Evolutionary conservation across 176 grass and related monocot genomes (phyloP), one percentile per base, ranked within the genome.

Genomic region (Ampelocalamus luodianensis): DNA sequence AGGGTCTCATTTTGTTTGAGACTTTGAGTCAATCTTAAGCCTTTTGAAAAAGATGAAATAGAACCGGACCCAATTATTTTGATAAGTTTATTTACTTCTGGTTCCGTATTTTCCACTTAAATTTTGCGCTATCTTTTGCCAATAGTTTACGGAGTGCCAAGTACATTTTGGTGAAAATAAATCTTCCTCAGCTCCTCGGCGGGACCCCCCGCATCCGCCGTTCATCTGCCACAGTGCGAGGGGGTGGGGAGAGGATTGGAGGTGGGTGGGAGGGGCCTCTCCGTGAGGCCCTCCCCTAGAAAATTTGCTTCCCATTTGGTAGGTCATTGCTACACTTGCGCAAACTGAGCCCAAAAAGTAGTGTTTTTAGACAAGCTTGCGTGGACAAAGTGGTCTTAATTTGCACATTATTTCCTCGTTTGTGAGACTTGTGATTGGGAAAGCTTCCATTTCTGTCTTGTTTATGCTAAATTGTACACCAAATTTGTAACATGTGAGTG

Each of bases 1-100:
- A 79, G n/a, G 38, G 16, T 69, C 40, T 63, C 20, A 23, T 53
- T 68, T n/a, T n/a, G n/a, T n/a, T n/a, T n/a, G n/a, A n/a, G n/a
- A n/a, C n/a, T n/a, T n/a, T n/a, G n/a, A 59, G n/a, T 68, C 4
- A 14, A 27, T 53, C 56, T 12, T 56, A 13, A 22, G 18, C n/a
- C 72, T 37, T 86, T 71, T 18, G 23, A 29, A 78, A 78, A 61
- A 63, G 56, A 48, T 54, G 14, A 42, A 50, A 68, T 10, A 51
- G 42, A 37, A 51, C 40, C 8, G 22, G 44, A 8, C 51, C 58
- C 16, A 43, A 71, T 69, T 51, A 55, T 72, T 88, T 43, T 48
- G n/a, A 53, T 10, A 34, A n/a, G 20, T 16, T 56, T 46, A 74
- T 45, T 5, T 67, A 0, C 3, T 56, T 37, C 9, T 22, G 29